A percentile compares a stretch with the other conserved stretches of the same genome.
Conservation (phyloP, 345 rosid species). For the Excoecaria agallocha region DNA sequence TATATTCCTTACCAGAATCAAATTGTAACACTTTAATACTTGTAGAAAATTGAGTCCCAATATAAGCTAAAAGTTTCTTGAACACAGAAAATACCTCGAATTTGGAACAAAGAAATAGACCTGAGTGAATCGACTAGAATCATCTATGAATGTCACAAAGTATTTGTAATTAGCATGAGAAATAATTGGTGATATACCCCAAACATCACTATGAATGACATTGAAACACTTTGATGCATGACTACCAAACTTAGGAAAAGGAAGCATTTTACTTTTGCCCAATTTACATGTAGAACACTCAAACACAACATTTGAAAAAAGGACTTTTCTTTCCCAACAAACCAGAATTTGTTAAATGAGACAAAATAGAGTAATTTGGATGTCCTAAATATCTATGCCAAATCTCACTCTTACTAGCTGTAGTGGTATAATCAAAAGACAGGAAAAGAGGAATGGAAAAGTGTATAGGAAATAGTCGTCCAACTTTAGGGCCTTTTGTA, state of each 20-base stretch:
- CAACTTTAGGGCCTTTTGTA: conserved; percentile 7
- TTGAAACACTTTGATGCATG: background rate
- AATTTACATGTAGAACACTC: background rate
- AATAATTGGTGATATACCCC: background rate
- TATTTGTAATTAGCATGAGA: background rate
- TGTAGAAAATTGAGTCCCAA: background rate
- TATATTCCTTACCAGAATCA: background rate
- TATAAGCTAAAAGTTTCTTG: background rate
- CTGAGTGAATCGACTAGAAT: background rate
- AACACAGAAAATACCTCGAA: background rate
- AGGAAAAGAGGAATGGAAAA: background rate
- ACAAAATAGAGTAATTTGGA: background rate
- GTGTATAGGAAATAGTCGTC: background rate
- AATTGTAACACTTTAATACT: background rate
- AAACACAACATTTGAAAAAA: background rate
- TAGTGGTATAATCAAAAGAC: background rate
- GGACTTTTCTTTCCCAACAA: background rate
- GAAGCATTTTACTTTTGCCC: background rate
- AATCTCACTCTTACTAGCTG: too few species aligned
- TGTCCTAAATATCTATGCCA: background rate
- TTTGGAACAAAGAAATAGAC: background rate
- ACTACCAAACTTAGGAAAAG: background rate
- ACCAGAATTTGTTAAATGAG: background rate
- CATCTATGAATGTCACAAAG: background rate
- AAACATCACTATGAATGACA: background rate